Conservation (phyloP, 148 eudicot species). For the Simmondsia chinensis region DNA sequence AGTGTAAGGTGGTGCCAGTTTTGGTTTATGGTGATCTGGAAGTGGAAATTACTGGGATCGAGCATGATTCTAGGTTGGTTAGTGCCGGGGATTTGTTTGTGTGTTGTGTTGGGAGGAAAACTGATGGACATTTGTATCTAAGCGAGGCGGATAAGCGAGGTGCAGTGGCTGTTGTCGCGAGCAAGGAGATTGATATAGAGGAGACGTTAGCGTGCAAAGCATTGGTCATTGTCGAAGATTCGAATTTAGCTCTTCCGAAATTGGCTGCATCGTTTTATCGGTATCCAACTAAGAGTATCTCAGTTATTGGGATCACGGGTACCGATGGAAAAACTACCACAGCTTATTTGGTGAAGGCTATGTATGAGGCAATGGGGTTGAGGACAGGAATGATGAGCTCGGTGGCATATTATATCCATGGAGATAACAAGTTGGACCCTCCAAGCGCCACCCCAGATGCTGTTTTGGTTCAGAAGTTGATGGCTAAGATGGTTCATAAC, state of each 20-base stretch:
- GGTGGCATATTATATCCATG: conserved; percentile 76
- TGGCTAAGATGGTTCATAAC: conserved; percentile 93
- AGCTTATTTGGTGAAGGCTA: conserved; percentile 55
- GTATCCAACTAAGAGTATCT: conserved; percentile 68
- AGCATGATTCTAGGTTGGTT: conserved; percentile 85
- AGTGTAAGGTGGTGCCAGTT: conserved; percentile 84
- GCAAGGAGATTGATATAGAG: conserved; percentile 88
- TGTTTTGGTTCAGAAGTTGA: conserved; percentile 75
- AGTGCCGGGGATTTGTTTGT: conserved; percentile 89
- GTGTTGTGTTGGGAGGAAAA: conserved; percentile 74
- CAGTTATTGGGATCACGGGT: conserved; percentile 82
- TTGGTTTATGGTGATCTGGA: conserved; percentile 84
- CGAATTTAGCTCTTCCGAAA: conserved; percentile 53
- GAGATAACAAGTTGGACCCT: conserved; percentile 73
- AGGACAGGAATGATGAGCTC: conserved; percentile 90
- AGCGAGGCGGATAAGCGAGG: conserved; percentile 95
- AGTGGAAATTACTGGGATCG: conserved; percentile 74
- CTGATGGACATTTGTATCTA: conserved; percentile 70
- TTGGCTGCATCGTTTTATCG: conserved; percentile 79
- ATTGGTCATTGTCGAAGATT: conserved; percentile 87
- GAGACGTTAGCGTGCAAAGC: conserved; percentile 90
- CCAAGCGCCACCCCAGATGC: conserved; percentile 48
- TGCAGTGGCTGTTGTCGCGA: conserved; percentile 92
- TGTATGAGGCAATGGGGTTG: conserved; percentile 97
- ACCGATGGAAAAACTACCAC: conserved; percentile 85